Evolutionary conservation across 2,329 filamentous ascomycete species (phyloP).

Genomic region (Pseudogymnoascus sp.): DNA sequence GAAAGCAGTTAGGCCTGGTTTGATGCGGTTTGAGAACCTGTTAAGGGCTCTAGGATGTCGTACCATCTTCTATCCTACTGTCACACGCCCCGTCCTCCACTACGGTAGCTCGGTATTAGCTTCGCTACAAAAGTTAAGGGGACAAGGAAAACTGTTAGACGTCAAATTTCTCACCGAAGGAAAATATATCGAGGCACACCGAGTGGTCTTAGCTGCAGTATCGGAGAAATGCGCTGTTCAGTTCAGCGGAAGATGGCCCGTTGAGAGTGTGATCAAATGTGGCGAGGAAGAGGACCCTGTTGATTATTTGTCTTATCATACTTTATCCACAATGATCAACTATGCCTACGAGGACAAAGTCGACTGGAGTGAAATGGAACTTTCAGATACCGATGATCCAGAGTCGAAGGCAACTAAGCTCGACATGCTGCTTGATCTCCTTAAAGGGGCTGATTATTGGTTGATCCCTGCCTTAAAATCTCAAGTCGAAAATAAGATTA

Average conservation of each 20-base stretch:
- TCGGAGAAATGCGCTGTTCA: conserved; percentile 18
- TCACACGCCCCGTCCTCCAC: conserved; percentile 9
- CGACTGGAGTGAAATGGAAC: conserved; percentile 22
- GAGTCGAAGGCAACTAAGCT: conserved; percentile 18
- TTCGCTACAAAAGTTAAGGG: not conserved
- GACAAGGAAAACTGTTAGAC: not conserved
- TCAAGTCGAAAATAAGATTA: conserved; percentile 19
- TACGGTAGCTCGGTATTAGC: conserved; percentile 3
- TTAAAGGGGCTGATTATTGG: conserved; percentile 23
- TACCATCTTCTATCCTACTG: conserved; percentile 20
- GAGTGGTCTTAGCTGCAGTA: conserved; percentile 15
- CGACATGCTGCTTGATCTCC: conserved; percentile 20
- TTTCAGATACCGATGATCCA: conserved; percentile 14
- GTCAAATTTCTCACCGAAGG: not conserved
- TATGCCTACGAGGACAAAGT: conserved; percentile 21
- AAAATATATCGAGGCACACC: not conserved
- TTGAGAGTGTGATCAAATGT: conserved; percentile 17
- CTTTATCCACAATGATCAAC: conserved; percentile 21
- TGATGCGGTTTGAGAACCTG: conserved; percentile 22
- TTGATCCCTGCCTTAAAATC: conserved; percentile 16
- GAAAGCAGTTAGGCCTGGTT: conserved; percentile 18
- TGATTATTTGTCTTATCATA: conserved; percentile 18
- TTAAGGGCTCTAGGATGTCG: conserved; percentile 20
- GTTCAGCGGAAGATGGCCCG: conserved; percentile 13
- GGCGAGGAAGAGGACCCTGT: conserved; percentile 16